phyloP scores from a whole-genome alignment of 2,329 filamentous ascomycete species.

The Phaeosphaeriaceae sp. region DNA sequence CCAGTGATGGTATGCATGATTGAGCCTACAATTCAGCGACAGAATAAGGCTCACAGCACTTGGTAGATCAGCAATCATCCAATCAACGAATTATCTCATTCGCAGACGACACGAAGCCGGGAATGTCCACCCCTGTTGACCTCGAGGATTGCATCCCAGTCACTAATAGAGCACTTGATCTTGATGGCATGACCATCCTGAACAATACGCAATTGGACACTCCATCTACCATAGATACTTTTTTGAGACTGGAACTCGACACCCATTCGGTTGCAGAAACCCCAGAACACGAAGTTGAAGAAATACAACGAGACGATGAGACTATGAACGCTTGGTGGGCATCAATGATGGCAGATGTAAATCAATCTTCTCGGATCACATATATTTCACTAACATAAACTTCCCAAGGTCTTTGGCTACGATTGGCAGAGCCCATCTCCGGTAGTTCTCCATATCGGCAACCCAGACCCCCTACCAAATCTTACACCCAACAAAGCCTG shows the following conservation, averaged over 20 bases:
- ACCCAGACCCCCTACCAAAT: conserved; percentile 12
- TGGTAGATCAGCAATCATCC: conserved; percentile 34
- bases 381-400: not conserved
- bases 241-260: conserved; percentile 13
- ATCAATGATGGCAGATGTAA: conserved; percentile 37
- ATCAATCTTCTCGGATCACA: not conserved
- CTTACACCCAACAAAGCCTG: conserved; percentile 19
- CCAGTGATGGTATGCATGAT: conserved; percentile 34
- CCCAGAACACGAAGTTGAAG: conserved; percentile 14
- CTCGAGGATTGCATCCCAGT: conserved; percentile 12
- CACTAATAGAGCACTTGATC: conserved; percentile 24
- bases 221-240: conserved; percentile 8
- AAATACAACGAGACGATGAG: conserved; percentile 17
- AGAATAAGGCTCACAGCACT: conserved; percentile 28
- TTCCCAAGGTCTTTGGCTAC: conserved; percentile 37
- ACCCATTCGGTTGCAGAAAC: conserved; percentile 23
- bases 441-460: conserved; percentile 37
- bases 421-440: conserved; percentile 38
- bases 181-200: conserved; percentile 44
- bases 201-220: conserved; percentile 7
- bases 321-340: conserved; percentile 34
- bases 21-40: conserved; percentile 3
- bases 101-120: conserved; percentile 20
- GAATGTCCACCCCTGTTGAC: conserved; percentile 15
- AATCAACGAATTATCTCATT: conserved; percentile 25